These are phyloP conservation scores for Alnus rubra DNA, from an alignment of 306 rosid species.

Conservation along the genomic window DNA sequence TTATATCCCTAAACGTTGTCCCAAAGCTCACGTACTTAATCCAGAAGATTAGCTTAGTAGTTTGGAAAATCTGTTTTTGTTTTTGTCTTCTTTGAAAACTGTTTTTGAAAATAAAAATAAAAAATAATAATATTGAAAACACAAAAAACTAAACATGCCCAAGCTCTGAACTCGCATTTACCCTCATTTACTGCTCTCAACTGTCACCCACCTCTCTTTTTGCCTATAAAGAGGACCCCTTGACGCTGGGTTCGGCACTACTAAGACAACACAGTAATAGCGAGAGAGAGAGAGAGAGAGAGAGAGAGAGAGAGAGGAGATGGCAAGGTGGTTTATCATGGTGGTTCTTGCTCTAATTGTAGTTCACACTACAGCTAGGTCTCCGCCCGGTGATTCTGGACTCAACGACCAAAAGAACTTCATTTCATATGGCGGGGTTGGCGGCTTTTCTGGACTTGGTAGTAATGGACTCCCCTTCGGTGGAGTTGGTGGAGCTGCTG, in stretches of 20 bases:
- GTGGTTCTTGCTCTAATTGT: slow-evolving; percentile 54
- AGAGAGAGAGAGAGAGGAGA: slow-evolving; percentile 19
- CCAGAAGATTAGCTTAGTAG: too few relatives aligned
- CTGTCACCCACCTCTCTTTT: slow-evolving; percentile 29
- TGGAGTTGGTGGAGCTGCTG: slow-evolving; percentile 52
- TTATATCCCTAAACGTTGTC: too few relatives aligned
- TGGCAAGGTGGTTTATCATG: slow-evolving; percentile 51
- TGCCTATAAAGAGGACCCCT: slow-evolving; percentile 34
- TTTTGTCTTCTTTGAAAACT: too few relatives aligned
- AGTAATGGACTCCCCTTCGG: slow-evolving; percentile 57
- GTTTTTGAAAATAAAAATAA: too few relatives aligned
- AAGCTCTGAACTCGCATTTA: slow-evolving; percentile 39
- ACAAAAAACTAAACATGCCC: too few relatives aligned
- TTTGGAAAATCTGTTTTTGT: too few relatives aligned
- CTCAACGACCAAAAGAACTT: slow-evolving; percentile 75
- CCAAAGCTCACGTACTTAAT: too few relatives aligned
- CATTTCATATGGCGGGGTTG: slow-evolving; percentile 53
- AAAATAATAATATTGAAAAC: too few relatives aligned
- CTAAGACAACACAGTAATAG: not conserved
- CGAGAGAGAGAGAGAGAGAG: not conserved
- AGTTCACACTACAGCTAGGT: slow-evolving; percentile 46
- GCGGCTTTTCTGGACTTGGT: slow-evolving; percentile 63
- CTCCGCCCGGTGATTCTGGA: slow-evolving; percentile 48
- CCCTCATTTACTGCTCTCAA: slow-evolving; percentile 56
- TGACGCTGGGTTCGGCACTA: not conserved